Conservation (phyloP, 208 protist species). For the Trypanosoma melophagium region DNA sequence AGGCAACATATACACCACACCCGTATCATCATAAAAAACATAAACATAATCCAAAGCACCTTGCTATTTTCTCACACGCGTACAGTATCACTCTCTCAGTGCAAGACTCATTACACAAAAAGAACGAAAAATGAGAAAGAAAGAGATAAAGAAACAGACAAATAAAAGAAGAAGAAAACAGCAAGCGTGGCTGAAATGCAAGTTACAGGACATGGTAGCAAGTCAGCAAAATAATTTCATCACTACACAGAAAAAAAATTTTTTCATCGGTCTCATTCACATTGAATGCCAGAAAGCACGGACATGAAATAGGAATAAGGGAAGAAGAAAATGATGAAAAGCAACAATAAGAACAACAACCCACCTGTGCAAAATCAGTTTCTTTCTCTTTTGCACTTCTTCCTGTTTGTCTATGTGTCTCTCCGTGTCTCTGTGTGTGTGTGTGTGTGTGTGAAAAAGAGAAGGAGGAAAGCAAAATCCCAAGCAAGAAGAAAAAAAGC, state of each 20-base stretch:
- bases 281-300: background rate
- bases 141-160: background rate
- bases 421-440: background rate
- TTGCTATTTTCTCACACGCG: too few relatives aligned
- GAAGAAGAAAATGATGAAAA: constrained; percentile 2
- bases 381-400: background rate
- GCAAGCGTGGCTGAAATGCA: background rate
- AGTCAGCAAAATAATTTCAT: too few relatives aligned
- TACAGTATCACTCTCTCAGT: too few relatives aligned
- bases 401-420: background rate
- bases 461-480: constrained; percentile 21
- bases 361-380: background rate
- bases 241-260: background rate
- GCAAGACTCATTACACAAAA: too few relatives aligned
- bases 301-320: background rate
- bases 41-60: too few relatives aligned
- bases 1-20: too few relatives aligned
- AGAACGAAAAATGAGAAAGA: constrained; percentile 1
- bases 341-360: background rate
- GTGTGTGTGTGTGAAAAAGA: constrained; percentile 1
- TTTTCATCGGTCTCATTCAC: background rate
- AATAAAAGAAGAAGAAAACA: background rate
- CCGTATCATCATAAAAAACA: too few relatives aligned
- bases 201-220: background rate
- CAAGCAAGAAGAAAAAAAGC: constrained; percentile 16